Conservation (phyloP, 495 filamentous ascomycete genomes). For the Xylaria cubensis region DNA sequence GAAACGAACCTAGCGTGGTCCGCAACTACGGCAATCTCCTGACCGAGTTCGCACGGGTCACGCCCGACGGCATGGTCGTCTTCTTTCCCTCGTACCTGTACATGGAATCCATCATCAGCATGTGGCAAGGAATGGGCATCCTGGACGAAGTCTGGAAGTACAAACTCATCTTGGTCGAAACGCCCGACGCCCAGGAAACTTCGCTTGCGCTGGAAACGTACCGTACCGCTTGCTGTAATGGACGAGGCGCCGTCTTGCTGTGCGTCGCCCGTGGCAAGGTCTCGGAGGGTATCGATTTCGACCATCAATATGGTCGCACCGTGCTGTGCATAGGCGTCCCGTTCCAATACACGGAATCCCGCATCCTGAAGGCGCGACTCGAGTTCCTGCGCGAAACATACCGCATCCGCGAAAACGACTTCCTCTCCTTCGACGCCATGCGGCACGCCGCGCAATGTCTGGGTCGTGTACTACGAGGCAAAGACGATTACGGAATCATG, state of each 20-base stretch:
- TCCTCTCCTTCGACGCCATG: slow-evolving; percentile 99
- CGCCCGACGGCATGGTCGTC: slow-evolving; percentile 95
- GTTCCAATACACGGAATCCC: slow-evolving; percentile 98
- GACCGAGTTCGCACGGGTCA: slow-evolving; percentile 91
- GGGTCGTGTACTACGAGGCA: slow-evolving; percentile 92
- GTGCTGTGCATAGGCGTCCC: slow-evolving; percentile 97
- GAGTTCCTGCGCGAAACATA: slow-evolving; percentile 97
- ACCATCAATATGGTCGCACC: slow-evolving; percentile 97
- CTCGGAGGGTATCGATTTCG: slow-evolving; percentile 97
- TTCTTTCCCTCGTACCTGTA: slow-evolving; percentile 99
- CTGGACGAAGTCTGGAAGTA: slow-evolving; percentile 99
- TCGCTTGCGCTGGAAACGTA: slow-evolving; percentile 95
- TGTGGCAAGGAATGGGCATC: slow-evolving; percentile 99
- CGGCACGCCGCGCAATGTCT: slow-evolving; percentile 96
- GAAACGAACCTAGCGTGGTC: slow-evolving; percentile 92
- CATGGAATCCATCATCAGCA: slow-evolving; percentile 98
- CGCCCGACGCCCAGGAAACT: slow-evolving; percentile 95
- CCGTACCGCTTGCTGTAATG: slow-evolving; percentile 96
- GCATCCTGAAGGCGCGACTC: slow-evolving; percentile 93
- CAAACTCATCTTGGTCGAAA: slow-evolving; percentile 98
- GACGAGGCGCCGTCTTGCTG: slow-evolving; percentile 88
- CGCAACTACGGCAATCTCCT: slow-evolving; percentile 94
- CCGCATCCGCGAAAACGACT: slow-evolving; percentile 96
- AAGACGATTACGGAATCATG: slow-evolving; percentile 99
- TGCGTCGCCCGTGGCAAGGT: slow-evolving; percentile 98